A percentile compares a stretch with the other conserved stretches of the same genome.
phyloP scores from a whole-genome alignment of 169 alveolate species.

The Plasmodium falciparum region DNA sequence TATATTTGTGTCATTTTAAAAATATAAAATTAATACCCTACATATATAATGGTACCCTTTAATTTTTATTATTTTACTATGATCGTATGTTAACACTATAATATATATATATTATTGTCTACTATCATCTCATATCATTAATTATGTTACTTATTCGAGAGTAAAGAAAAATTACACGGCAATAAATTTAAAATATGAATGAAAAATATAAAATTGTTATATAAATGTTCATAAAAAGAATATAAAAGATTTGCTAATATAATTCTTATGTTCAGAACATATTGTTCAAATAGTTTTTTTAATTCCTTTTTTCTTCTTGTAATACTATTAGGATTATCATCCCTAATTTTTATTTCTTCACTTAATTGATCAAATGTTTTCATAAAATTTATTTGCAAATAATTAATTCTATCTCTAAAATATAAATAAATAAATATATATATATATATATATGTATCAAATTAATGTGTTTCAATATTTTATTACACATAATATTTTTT shows the following conservation, averaged over 20 bases:
- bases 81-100: no score
- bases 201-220: constrained; percentile 30
- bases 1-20: neutral
- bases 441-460: neutral
- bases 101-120: no score
- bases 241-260: constrained; percentile 23
- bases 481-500: neutral
- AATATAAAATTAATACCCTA: no score
- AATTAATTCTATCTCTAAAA: constrained; percentile 29
- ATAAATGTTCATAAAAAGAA: constrained; percentile 35
- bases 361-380: constrained; percentile 23
- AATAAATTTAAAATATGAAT: constrained; percentile 30
- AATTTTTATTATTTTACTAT: no score
- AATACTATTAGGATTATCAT: neutral
- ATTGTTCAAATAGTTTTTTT: constrained; percentile 19
- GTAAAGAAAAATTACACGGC: constrained; percentile 2
- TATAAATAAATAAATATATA: neutral
- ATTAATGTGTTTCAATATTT: no score
- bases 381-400: constrained; percentile 19
- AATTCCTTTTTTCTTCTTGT: constrained; percentile 26
- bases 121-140: neutral
- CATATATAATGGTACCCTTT: no score
- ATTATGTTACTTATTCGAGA: neutral
- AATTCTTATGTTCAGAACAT: constrained; percentile 22
- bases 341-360: constrained; percentile 19